These are phyloP conservation scores for Voacanga thouarsii DNA, from an alignment of 257 asterid genomes.

Conservation along the genomic window DNA sequence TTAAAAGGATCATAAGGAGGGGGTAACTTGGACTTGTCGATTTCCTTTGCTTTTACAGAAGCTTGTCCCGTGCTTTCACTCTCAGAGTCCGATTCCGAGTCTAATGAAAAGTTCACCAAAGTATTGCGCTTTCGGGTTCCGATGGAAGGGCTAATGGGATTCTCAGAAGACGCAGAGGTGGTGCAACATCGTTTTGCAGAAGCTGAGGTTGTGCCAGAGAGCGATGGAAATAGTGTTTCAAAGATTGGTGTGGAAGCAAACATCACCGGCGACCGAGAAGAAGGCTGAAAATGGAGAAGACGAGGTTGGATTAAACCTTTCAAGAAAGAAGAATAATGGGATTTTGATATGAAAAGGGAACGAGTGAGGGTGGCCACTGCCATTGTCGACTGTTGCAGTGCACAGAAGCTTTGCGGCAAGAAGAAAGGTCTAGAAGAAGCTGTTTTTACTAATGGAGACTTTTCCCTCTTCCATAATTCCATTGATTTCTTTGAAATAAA, in stretches of 20 bases:
- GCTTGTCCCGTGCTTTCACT: slow-evolving; percentile 33
- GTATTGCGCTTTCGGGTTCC: slow-evolving; percentile 50
- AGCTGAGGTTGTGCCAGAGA: slow-evolving; percentile 4
- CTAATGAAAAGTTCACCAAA: slow-evolving; percentile 75
- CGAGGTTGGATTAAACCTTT: background rate
- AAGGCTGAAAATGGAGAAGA: slow-evolving; percentile 8
- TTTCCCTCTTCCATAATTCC: too few species aligned
- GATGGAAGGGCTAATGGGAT: slow-evolving; percentile 4
- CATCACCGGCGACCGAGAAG: background rate
- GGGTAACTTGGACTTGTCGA: slow-evolving; percentile 51
- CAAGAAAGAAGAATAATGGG: slow-evolving; percentile 1
- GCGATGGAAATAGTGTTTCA: slow-evolving; percentile 16
- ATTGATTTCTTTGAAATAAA: background rate
- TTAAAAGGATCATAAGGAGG: slow-evolving; percentile 81
- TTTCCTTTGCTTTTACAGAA: slow-evolving; percentile 11
- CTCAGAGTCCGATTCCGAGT: slow-evolving; percentile 40
- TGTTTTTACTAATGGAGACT: background rate
- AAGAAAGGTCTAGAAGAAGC: background rate
- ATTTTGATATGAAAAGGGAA: slow-evolving; percentile 9
- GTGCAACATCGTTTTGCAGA: slow-evolving; percentile 30
- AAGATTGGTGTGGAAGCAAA: background rate
- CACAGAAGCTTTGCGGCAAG: background rate
- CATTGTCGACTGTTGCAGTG: slow-evolving; percentile 15
- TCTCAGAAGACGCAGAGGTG: slow-evolving; percentile 14
- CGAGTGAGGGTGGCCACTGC: slow-evolving; percentile 15